Percentiles rank a stretch among this genome's conserved stretches.
Conservation (phyloP, 2,329 filamentous ascomycete species). For the Aspergillus flavus region DNA sequence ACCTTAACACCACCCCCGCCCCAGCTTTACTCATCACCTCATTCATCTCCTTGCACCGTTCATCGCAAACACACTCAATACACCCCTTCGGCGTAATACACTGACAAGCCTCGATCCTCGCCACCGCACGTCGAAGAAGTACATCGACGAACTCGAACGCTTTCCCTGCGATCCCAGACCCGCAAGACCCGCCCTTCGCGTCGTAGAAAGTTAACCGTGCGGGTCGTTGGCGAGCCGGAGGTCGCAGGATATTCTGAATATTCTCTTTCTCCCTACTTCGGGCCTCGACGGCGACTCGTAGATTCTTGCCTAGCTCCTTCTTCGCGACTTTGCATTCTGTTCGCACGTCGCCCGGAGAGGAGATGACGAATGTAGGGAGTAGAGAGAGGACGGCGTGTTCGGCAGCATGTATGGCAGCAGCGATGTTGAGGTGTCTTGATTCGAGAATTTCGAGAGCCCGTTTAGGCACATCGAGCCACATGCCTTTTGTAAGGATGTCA, state of each 20-base stretch:
- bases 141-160: conserved; percentile 90
- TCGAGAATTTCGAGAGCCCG: conserved; percentile 77
- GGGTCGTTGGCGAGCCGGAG: conserved; percentile 70
- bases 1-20: conserved; percentile 76
- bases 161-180: conserved; percentile 85
- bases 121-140: conserved; percentile 73
- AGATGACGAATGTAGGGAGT: conserved; percentile 88
- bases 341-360: conserved; percentile 84
- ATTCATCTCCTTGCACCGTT: conserved; percentile 82
- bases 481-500: conserved; percentile 78
- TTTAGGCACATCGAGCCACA: conserved; percentile 93
- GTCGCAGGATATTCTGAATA: conserved; percentile 27
- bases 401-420: conserved; percentile 89
- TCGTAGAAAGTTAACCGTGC: conserved; percentile 93
- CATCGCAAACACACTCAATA: conserved; percentile 84
- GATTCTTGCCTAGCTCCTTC: conserved; percentile 77
- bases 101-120: conserved; percentile 72
- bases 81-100: conserved; percentile 73
- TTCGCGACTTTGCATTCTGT: conserved; percentile 90
- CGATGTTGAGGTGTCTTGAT: conserved; percentile 72
- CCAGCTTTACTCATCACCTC: conserved; percentile 93
- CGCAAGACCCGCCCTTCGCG: conserved; percentile 81
- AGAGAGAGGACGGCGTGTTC: conserved; percentile 87
- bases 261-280: conserved; percentile 12
- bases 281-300: conserved; percentile 27